Conservation (phyloP, 2,329 filamentous ascomycete species). For the Arthrobotrys megalospora region DNA sequence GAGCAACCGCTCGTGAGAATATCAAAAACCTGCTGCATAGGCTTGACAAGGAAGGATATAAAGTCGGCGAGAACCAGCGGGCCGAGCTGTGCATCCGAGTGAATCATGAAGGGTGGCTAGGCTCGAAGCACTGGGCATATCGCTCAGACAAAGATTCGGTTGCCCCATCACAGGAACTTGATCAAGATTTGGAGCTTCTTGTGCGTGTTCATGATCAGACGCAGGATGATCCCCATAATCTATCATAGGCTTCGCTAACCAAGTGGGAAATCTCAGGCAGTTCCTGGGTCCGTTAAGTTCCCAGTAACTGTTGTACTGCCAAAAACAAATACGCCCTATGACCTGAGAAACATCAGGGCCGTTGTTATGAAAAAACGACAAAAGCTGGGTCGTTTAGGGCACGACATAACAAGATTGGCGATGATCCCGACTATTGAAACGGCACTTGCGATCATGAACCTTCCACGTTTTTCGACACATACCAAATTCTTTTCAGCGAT, state of each 20-base stretch:
- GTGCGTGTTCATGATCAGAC: conserved; percentile 14
- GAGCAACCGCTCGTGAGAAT: conserved; percentile 34
- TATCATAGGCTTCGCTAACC: background rate
- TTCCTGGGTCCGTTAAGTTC: background rate
- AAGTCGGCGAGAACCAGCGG: conserved; percentile 34
- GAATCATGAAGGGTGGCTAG: conserved; percentile 50
- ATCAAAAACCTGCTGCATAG: conserved; percentile 25
- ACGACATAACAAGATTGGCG: background rate
- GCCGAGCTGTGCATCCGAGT: conserved; percentile 52
- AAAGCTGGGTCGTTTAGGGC: background rate
- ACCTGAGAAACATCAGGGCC: conserved; percentile 9
- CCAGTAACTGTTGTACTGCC: conserved; percentile 30
- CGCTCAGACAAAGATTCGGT: no score
- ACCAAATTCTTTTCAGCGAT: conserved; percentile 10
- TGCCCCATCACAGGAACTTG: conserved; percentile 35
- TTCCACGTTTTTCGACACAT: conserved; percentile 3
- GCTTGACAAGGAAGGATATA: conserved; percentile 36
- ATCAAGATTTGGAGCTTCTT: conserved; percentile 44
- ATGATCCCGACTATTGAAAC: conserved; percentile 51
- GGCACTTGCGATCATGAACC: conserved; percentile 15
- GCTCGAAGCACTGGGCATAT: conserved; percentile 1
- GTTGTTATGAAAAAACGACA: conserved; percentile 4
- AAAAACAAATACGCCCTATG: conserved; percentile 16
- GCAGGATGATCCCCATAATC: background rate
- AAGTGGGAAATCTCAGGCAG: conserved; percentile 1